A percentile compares a stretch with the other conserved stretches of the same genome.
phyloP scores from a whole-genome alignment of 371 early-diverging fungal species.

The Mortierella sp. region DNA sequence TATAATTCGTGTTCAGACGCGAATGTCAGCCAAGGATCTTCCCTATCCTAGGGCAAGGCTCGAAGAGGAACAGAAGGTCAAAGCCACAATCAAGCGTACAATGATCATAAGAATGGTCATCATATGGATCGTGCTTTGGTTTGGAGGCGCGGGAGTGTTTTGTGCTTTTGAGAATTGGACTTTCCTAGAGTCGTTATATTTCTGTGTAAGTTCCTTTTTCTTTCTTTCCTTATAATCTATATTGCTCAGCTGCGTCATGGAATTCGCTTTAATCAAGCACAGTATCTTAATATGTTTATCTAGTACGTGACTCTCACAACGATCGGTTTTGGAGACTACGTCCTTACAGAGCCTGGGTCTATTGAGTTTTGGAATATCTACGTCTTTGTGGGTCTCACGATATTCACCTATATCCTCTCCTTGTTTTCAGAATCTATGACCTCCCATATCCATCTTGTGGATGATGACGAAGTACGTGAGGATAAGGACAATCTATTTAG shows the following conservation, averaged over 20 bases:
- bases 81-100: slow-evolving; percentile 36
- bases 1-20: slow-evolving; percentile 42
- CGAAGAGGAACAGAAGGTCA: slow-evolving; percentile 42
- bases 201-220: slow-evolving; percentile 27
- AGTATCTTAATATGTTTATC: not conserved
- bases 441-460: slow-evolving; percentile 44
- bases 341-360: slow-evolving; percentile 45
- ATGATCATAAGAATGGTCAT: slow-evolving; percentile 47
- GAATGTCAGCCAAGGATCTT: slow-evolving; percentile 46
- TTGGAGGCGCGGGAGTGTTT: slow-evolving; percentile 52
- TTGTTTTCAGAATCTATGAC: slow-evolving; percentile 45
- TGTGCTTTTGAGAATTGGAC: slow-evolving; percentile 48
- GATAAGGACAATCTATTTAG: slow-evolving; percentile 22
- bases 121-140: slow-evolving; percentile 49
- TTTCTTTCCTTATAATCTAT: not conserved
- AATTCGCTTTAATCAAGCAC: too few species aligned
- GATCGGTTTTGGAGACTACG: slow-evolving; percentile 53
- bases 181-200: slow-evolving; percentile 45
- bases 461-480: slow-evolving; percentile 32
- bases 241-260: not conserved
- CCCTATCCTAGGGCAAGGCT: slow-evolving; percentile 35
- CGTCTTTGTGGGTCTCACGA: slow-evolving; percentile 47
- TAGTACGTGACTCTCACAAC: slow-evolving; percentile 51
- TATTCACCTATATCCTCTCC: slow-evolving; percentile 53
- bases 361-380: slow-evolving; percentile 58